Evolutionary conservation across 176 grass and related monocot species (phyloP), one percentile per base, ranked within the genome.

Genomic region (Miscanthus lutarioriparius): DNA sequence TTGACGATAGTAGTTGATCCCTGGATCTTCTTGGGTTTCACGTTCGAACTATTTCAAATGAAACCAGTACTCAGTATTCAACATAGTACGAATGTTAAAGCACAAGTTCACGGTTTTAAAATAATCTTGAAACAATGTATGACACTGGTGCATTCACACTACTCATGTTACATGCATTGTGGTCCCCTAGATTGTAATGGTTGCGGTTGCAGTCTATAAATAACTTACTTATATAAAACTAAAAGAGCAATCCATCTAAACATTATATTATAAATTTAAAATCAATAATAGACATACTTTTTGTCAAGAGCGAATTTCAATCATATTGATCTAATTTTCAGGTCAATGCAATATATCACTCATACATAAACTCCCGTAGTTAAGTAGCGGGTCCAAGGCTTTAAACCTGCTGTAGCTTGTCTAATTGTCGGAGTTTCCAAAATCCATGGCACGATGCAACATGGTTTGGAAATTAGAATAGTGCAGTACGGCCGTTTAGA

Each of bases 1-100:
- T 83, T 90, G 84, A 90, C 74, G 67, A 83, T 73, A 53, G 62
- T 67, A 53, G 62, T 67, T 38, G 74, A 59, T 82, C 49, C 65
- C 32, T 4, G 22, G 65, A 81, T 81, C 79, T 54, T 69, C 65
- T 70, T 56, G 22, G 79, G 32, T 22, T 72, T 56, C 16, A 40
- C 80, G 49, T 72, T 40, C 9, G n/a, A 59, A 39, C 35, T 72
- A 61, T 82, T 82, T 40, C 22, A 41, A 82, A 70, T 32, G 32
- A 81, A 56, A 70, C 53, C 53, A 69, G 79, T 70, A 61, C 67
- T 72, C 14, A 69, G 79, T 70, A 61, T 49, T 72, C 14, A 59
- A 41, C 67, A 72, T 80, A 69, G 64, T 80, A 81, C 65, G 37
- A 68, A 51, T 10, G 3, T 59, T 58, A 23, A 27, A 30, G 28